Evolutionary conservation across 1,284 basidiomycete species (phyloP).

Genomic region (Takashimella tepidaria): DNA sequence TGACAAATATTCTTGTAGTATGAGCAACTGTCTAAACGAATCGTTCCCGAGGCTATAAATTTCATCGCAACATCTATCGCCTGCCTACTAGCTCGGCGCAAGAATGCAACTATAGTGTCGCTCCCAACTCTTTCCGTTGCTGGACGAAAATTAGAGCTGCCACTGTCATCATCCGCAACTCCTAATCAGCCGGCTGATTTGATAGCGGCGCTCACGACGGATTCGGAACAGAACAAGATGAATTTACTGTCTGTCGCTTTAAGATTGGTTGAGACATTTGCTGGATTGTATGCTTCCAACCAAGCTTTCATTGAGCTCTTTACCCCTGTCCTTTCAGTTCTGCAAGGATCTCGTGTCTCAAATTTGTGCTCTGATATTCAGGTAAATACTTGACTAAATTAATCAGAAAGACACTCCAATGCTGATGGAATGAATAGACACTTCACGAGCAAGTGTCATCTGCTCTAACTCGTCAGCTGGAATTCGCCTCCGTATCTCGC

Average conservation of each 20-base stretch:
- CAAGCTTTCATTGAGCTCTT: constrained; percentile 82
- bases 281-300: constrained; percentile 68
- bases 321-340: constrained; percentile 59
- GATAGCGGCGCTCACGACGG: constrained; percentile 20
- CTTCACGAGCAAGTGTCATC: constrained; percentile 49
- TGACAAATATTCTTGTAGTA: constrained; percentile 59
- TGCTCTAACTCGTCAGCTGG: constrained; percentile 60
- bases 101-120: constrained; percentile 51
- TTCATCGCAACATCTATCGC: constrained; percentile 68
- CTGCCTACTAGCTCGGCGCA: constrained; percentile 60
- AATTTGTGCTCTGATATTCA: constrained; percentile 55
- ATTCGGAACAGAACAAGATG: constrained; percentile 53
- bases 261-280: constrained; percentile 61
- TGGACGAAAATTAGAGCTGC: constrained; percentile 34
- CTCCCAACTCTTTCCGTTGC: constrained; percentile 69
- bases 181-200: constrained; percentile 30
- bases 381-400: constrained; percentile 49
- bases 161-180: constrained; percentile 14
- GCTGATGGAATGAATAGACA: constrained; percentile 45
- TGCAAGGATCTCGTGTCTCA: constrained; percentile 55
- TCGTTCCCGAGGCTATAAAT: constrained; percentile 85
- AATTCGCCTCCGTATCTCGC: constrained; percentile 66
- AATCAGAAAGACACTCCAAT: neutral
- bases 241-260: constrained; percentile 56
- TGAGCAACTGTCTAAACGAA: constrained; percentile 75